These are phyloP conservation scores for Phytopythium kandeliae DNA, from an alignment of 352 stramenopile genomes.

Conservation along the genomic window DNA sequence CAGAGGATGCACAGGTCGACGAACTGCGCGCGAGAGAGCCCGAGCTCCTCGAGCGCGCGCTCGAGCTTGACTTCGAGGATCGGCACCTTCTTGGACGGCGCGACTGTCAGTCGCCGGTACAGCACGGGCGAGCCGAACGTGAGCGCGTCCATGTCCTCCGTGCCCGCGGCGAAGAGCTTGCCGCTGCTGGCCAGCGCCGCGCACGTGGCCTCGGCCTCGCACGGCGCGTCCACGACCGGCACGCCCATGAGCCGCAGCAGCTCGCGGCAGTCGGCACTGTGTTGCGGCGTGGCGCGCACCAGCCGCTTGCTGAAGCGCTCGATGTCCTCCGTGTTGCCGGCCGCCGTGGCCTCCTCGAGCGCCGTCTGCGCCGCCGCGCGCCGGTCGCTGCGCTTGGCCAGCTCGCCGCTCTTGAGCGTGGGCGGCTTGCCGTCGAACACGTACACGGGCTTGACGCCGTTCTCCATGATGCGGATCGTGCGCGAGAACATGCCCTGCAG, in stretches of 20 bases:
- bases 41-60: slow-evolving; percentile 91
- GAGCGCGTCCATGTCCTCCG: slow-evolving; percentile 99
- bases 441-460: slow-evolving; percentile 97
- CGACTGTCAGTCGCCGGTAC: slow-evolving; percentile 89
- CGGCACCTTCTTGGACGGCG: slow-evolving; percentile 84
- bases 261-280: slow-evolving; percentile 94
- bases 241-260: slow-evolving; percentile 94
- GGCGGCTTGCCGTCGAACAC: slow-evolving; percentile 99
- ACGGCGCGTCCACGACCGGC: slow-evolving; percentile 94
- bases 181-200: slow-evolving; percentile 90
- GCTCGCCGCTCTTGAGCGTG: slow-evolving; percentile 95
- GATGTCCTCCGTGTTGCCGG: slow-evolving; percentile 87
- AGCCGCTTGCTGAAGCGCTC: slow-evolving; percentile 93
- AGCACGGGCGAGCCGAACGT: slow-evolving; percentile 97
- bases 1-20: slow-evolving; percentile 99
- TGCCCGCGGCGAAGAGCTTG: slow-evolving; percentile 94
- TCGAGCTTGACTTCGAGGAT: slow-evolving; percentile 90
- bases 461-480: slow-evolving; percentile 97
- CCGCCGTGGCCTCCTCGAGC: slow-evolving; percentile 83
- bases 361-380: slow-evolving; percentile 84
- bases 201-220: slow-evolving; percentile 98
- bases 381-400: slow-evolving; percentile 91
- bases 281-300: slow-evolving; percentile 85
- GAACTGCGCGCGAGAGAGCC: slow-evolving; percentile 93
- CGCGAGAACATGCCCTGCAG: slow-evolving; percentile 97